These are phyloP conservation scores for Alternaria ethzedia DNA, from an alignment of 2,329 filamentous ascomycete species.

Conservation along the genomic window DNA sequence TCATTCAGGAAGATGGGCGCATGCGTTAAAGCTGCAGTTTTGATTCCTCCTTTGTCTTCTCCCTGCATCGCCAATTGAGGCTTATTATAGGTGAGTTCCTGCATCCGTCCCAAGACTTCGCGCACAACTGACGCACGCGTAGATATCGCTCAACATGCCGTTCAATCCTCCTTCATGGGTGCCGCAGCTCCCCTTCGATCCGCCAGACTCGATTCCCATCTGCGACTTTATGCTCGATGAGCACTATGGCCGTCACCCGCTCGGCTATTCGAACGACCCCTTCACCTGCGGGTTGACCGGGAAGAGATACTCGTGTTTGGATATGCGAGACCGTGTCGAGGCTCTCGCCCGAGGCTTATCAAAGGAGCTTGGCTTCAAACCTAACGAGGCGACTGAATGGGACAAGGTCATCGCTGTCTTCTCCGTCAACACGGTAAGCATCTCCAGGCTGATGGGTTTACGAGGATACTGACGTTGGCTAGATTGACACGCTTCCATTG, in stretches of 20 bases:
- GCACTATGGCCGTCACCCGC: conserved; percentile 68
- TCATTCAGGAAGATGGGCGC: not conserved
- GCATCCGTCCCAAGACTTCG: not conserved
- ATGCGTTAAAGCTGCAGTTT: conserved; percentile 1
- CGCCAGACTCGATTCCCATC: conserved; percentile 77
- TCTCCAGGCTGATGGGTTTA: not conserved
- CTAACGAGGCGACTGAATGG: conserved; percentile 76
- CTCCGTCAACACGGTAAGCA: conserved; percentile 76
- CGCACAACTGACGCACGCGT: not conserved
- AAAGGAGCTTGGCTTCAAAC: conserved; percentile 73
- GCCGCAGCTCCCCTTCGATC: conserved; percentile 65
- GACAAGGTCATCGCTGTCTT: conserved; percentile 81
- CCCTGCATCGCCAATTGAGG: not conserved
- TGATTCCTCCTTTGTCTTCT: not conserved
- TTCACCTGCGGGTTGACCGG: conserved; percentile 80
- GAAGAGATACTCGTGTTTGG: conserved; percentile 66
- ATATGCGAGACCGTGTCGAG: conserved; percentile 71
- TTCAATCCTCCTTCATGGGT: conserved; percentile 69
- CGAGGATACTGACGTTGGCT: conserved; percentile 20
- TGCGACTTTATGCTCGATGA: conserved; percentile 80
- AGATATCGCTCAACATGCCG: conserved; percentile 45
- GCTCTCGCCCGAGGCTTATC: conserved; percentile 71
- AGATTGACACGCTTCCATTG: conserved; percentile 78
- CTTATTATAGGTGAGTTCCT: conserved; percentile 1
- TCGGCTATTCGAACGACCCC: conserved; percentile 69